Evolutionary conservation across 768 basidiomycete genomes (phyloP).

Genomic region (Leccinum fibrillosum): DNA sequence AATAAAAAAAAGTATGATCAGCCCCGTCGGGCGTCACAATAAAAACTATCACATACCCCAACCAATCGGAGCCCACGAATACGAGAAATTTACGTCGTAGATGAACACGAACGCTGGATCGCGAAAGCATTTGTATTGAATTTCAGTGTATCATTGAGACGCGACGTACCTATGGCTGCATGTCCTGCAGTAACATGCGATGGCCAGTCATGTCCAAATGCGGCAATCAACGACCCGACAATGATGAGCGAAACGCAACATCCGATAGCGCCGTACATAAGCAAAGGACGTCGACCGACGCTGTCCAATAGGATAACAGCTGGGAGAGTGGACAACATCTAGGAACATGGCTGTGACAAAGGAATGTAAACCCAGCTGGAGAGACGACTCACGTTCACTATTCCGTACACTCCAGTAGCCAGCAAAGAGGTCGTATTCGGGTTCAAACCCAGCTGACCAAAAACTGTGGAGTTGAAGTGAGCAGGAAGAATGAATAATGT

Average conservation of each 20-base stretch:
- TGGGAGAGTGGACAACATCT: slow-evolving; percentile 35
- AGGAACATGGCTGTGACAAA: slow-evolving; percentile 3
- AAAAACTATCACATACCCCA: slow-evolving; percentile 16
- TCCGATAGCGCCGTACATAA: slow-evolving; percentile 39
- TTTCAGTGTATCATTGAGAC: slow-evolving; percentile 7
- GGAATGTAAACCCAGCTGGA: background rate
- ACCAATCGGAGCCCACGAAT: slow-evolving; percentile 33
- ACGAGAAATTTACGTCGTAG: slow-evolving; percentile 36
- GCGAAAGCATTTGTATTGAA: slow-evolving; percentile 9
- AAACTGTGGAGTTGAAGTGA: slow-evolving; percentile 31
- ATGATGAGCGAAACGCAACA: slow-evolving; percentile 27
- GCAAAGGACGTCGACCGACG: slow-evolving; percentile 37
- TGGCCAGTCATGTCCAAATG: slow-evolving; percentile 29
- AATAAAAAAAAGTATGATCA: background rate
- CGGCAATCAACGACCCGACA: slow-evolving; percentile 29
- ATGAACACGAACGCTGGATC: slow-evolving; percentile 37
- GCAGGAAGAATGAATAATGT: background rate
- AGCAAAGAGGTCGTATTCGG: slow-evolving; percentile 39
- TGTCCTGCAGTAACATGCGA: slow-evolving; percentile 26
- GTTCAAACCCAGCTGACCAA: slow-evolving; percentile 39
- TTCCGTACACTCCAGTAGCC: slow-evolving; percentile 40
- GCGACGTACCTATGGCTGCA: slow-evolving; percentile 27
- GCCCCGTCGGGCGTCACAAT: background rate
- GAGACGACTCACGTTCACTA: slow-evolving; percentile 26
- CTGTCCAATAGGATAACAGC: slow-evolving; percentile 36